Base-by-base conservation (phyloP, 257 asterid genomes). In the Haberlea rhodopensis region DNA sequence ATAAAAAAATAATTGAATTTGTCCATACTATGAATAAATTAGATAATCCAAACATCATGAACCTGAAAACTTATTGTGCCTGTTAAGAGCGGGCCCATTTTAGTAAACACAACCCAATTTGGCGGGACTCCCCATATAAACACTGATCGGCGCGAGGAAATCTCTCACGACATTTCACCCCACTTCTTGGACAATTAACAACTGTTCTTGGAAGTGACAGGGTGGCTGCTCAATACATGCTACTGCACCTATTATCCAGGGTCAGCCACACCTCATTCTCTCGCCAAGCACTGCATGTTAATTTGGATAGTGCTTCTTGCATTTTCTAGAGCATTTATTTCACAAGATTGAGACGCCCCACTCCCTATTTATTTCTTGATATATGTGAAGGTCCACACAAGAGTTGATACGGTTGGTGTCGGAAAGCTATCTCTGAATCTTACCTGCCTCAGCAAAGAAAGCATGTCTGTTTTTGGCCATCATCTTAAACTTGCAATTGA, bases 401-500 rank as follows among this genome's bases (percentile, higher is more conserved):
- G 99, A 73, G 79, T 77, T 16, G 96, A 84, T 70, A 28, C 90
- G 55, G 70, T 76, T 72, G 94, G 95, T 27, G 90, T 92, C 11
- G 97, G 99, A 66, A 89, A 87, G 83, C 85, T 87, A 46, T 84
- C 96, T 48, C 74, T 92, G 48, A 92, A 89, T 70, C 91, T 92
- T 60, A 85, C 95, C 56, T 65, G 85, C 77, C 79, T 92, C 18
- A 79, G 72, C 86, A 76, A 80, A 61, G 96, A 92, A 72, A 87
- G 82, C 70, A 49, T 57, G 24, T 81, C 96, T 63, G 74, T 83
- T 37, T 89, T 87, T 56, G 87, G 86, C 68, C 73, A 76, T 48
- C 77, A 68, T 48, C 82, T 92, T 71, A 78, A 75, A 60, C 80
- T 62, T 65, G 79, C 89, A 21, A 67, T 89, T 52, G 66, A 71